phyloP scores from a whole-genome alignment of 2,329 filamentous ascomycete genomes.

The Hypoxylon sp. region DNA sequence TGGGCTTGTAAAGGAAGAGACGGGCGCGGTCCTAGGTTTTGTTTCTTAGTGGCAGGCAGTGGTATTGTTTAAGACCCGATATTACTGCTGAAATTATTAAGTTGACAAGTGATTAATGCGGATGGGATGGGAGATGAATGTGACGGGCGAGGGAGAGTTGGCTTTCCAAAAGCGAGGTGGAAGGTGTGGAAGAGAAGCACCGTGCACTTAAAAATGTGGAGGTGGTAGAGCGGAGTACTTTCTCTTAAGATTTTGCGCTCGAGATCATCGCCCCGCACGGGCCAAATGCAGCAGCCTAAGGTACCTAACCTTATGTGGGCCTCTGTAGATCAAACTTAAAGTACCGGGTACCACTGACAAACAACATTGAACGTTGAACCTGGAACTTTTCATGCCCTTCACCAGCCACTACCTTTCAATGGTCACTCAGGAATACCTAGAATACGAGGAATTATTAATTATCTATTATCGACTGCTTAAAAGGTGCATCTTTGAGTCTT shows the following conservation, averaged over 20 bases:
- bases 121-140: slow-evolving; percentile 20
- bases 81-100: slow-evolving; percentile 24
- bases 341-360: slow-evolving; percentile 1
- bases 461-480: slow-evolving; percentile 17
- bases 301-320: slow-evolving; percentile 10
- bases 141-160: slow-evolving; percentile 21
- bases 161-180: slow-evolving; percentile 8
- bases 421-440: too few species aligned
- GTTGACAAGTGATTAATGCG: slow-evolving; percentile 35
- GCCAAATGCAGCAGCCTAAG: slow-evolving; percentile 18
- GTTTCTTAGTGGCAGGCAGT: not conserved
- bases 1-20: slow-evolving; percentile 10
- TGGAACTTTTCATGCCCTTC: too few species aligned
- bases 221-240: slow-evolving; percentile 15
- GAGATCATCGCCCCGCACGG: slow-evolving; percentile 35
- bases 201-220: slow-evolving; percentile 37
- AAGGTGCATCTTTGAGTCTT: not conserved
- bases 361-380: too few species aligned
- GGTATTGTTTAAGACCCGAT: slow-evolving; percentile 19
- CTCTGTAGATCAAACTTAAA: slow-evolving; percentile 16
- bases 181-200: slow-evolving; percentile 27
- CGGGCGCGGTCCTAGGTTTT: not conserved
- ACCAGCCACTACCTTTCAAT: too few species aligned
- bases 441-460: slow-evolving; percentile 7
- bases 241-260: slow-evolving; percentile 22